phyloP scores from a whole-genome alignment of 805 yeast species.

The Saitoella complicata region DNA sequence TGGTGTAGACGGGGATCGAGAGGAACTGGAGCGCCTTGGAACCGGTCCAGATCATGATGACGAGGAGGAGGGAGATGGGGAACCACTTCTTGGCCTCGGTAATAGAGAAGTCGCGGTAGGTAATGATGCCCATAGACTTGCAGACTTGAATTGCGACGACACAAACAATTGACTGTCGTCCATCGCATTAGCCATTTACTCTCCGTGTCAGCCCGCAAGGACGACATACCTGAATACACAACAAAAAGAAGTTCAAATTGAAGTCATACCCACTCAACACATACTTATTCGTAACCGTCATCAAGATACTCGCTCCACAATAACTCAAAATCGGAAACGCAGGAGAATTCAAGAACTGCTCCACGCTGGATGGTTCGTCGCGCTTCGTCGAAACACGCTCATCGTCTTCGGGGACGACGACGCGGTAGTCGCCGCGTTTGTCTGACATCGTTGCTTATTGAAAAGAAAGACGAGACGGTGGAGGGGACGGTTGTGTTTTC shows the following conservation, averaged over 20 bases:
- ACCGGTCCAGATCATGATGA: slow-evolving; percentile 87
- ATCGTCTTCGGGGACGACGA: too few species aligned
- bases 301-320: slow-evolving; percentile 85
- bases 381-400: too few species aligned
- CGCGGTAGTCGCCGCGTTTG: too few species aligned
- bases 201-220: background rate
- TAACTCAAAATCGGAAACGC: slow-evolving; percentile 25
- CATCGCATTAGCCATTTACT: background rate
- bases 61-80: slow-evolving; percentile 80
- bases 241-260: slow-evolving; percentile 71
- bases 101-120: slow-evolving; percentile 67
- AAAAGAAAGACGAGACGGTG: too few species aligned
- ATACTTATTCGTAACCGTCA: slow-evolving; percentile 95
- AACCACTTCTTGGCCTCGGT: slow-evolving; percentile 81
- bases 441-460: too few species aligned
- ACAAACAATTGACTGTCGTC: slow-evolving; percentile 48
- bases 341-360: slow-evolving; percentile 1
- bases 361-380: too few species aligned
- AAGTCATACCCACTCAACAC: slow-evolving; percentile 69
- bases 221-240: slow-evolving; percentile 52
- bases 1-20: slow-evolving; percentile 90
- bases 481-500: too few species aligned
- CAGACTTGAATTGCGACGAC: slow-evolving; percentile 53
- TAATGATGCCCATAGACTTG: slow-evolving; percentile 59
- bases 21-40: slow-evolving; percentile 87